Percentiles rank a stretch among this genome's conserved stretches.
phyloP scores from a whole-genome alignment of 2,329 filamentous ascomycete species.

The Neoscytalidium dimidiatum region DNA sequence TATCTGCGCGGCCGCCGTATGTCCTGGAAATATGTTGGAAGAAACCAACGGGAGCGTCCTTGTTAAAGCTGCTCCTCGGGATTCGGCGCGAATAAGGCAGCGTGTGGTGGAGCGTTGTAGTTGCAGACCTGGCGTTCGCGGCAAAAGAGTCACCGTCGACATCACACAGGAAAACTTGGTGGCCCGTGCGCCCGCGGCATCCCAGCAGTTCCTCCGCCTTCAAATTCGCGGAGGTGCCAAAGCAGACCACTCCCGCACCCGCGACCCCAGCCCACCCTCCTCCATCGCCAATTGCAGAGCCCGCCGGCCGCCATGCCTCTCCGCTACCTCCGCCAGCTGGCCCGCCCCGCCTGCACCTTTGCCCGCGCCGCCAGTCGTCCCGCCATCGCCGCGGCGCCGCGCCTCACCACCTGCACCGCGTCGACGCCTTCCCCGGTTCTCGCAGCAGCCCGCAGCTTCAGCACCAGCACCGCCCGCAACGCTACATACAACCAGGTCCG shows the following conservation, averaged over 20 bases:
- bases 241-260: not conserved
- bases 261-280: not conserved
- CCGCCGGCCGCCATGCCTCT: constrained; percentile 14
- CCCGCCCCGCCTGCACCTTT: not conserved
- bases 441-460: constrained; percentile 36
- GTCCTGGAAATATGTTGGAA: not conserved
- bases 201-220: not conserved
- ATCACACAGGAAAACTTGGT: constrained; percentile 11
- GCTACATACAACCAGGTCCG: constrained; percentile 54
- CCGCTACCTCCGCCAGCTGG: constrained; percentile 17
- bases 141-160: constrained; percentile 11
- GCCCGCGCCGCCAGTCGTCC: not conserved
- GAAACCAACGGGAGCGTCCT: no score
- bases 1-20: not conserved
- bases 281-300: not conserved
- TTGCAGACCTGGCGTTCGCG: not conserved
- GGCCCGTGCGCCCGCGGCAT: constrained; percentile 3
- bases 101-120: not conserved
- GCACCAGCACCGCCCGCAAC: constrained; percentile 38
- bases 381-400: not conserved
- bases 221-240: constrained; percentile 13
- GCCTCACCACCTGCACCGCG: constrained; percentile 3
- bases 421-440: not conserved
- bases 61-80: not conserved
- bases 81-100: not conserved